phyloP scores from a whole-genome alignment of 2,329 filamentous ascomycete species.

The Epichloe glyceriae region DNA sequence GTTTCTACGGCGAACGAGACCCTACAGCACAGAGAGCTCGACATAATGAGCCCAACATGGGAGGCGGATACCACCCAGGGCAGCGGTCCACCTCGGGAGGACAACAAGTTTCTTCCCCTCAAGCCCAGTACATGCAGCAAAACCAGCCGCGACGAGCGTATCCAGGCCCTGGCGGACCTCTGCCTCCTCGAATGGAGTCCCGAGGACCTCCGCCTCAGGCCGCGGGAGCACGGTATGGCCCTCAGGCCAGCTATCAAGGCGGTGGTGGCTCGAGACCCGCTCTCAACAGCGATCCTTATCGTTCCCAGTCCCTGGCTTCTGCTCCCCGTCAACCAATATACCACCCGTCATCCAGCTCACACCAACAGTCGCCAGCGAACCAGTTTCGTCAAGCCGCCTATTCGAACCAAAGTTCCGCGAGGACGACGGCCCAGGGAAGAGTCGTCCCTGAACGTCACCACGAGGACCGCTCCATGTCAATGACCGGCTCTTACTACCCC shows the following conservation, averaged over 20 bases:
- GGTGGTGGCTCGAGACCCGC: conserved; percentile 52
- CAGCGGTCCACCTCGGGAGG: conserved; percentile 39
- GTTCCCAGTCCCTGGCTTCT: conserved; percentile 85
- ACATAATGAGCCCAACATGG: conserved; percentile 25
- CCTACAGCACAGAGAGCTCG: conserved; percentile 15
- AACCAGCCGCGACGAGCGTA: conserved; percentile 30
- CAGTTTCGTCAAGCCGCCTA: conserved; percentile 67
- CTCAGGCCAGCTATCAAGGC: conserved; percentile 49
- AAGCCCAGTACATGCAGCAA: conserved; percentile 34
- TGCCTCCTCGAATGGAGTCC: conserved; percentile 55
- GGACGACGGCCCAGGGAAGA: conserved; percentile 82
- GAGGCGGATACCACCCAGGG: conserved; percentile 39
- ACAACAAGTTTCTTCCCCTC: conserved; percentile 26
- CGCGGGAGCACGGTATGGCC: conserved; percentile 27
- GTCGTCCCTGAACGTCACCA: conserved; percentile 83
- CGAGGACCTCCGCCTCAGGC: conserved; percentile 34
- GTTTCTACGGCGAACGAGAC: conserved; percentile 23
- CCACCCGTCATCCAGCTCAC: conserved; percentile 46
- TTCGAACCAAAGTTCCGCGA: conserved; percentile 49
- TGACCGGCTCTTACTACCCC: conserved; percentile 61
- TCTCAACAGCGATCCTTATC: conserved; percentile 71
- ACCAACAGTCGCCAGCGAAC: conserved; percentile 54
- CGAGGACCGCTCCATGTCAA: conserved; percentile 89
- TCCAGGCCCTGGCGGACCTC: conserved; percentile 30
- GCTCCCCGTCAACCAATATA: conserved; percentile 62